A percentile compares a stretch with the other conserved stretches of the same genome.
phyloP scores from a whole-genome alignment of 495 filamentous ascomycete species.

The Penicillium canariense region DNA sequence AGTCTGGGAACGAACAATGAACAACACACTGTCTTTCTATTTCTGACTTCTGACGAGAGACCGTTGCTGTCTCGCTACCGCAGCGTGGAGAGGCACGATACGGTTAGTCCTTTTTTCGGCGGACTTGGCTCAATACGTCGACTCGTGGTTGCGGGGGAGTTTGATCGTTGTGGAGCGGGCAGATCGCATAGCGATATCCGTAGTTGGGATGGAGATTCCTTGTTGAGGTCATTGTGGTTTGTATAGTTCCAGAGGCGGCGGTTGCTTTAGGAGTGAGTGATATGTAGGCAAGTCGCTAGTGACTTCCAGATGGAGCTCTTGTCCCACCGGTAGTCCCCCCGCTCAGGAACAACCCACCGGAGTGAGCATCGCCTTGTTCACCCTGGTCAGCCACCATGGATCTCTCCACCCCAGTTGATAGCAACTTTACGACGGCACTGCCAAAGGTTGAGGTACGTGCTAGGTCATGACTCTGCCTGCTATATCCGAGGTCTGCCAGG shows the following conservation, averaged over 20 bases:
- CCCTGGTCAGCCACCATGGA: conserved; percentile 17
- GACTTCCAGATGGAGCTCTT: not conserved
- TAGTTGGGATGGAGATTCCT: not conserved
- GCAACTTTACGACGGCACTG: conserved; percentile 31
- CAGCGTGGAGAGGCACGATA: not conserved
- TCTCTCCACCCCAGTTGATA: conserved; percentile 28
- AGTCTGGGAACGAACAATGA: not conserved
- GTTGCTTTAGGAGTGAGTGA: not conserved
- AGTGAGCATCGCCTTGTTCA: not conserved
- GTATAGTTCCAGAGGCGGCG: not conserved
- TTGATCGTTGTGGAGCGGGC: not conserved
- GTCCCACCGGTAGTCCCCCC: not conserved
- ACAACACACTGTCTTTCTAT: not conserved
- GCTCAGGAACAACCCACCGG: not conserved
- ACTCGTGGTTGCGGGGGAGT: not conserved
- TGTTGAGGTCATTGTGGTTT: no score
- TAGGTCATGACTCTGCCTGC: not conserved
- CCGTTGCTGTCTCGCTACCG: not conserved
- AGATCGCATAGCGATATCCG: not conserved
- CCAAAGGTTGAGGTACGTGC: conserved; percentile 42
- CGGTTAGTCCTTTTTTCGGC: not conserved
- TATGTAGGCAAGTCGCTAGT: not conserved
- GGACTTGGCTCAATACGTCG: not conserved
- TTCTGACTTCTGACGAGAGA: not conserved
- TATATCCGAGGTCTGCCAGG: not conserved